Percentiles rank a stretch among this genome's conserved stretches.
Conservation (phyloP, 108 stramenopile genomes). For the Cyclotella atomus region DNA sequence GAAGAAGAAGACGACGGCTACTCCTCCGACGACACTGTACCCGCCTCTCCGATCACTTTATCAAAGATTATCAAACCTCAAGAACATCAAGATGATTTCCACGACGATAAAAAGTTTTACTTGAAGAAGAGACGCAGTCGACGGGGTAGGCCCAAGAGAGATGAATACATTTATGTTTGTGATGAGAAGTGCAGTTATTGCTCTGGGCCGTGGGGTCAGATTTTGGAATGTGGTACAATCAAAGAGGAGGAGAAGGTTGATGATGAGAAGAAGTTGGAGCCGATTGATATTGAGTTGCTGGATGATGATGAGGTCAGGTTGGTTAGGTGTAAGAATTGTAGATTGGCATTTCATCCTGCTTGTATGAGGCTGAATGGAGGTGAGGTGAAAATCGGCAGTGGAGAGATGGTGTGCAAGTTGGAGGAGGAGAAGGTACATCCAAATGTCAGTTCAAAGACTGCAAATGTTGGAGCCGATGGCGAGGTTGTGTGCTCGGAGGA, state of each 20-base stretch:
- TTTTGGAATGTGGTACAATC: constrained; percentile 1
- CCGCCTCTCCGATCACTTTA: not conserved
- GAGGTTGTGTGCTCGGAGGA: too few relatives aligned
- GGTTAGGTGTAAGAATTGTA: constrained; percentile 40
- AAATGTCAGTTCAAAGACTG: too few relatives aligned
- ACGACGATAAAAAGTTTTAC: constrained; percentile 18
- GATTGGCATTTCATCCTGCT: constrained; percentile 32
- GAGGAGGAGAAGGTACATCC: too few relatives aligned
- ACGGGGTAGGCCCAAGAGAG: constrained; percentile 26
- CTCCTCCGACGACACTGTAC: not conserved
- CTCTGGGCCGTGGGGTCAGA: constrained; percentile 30
- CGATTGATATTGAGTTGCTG: not conserved
- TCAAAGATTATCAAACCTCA: constrained; percentile 17
- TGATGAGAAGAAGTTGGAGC: not conserved
- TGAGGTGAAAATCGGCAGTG: not conserved
- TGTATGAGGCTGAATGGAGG: constrained; percentile 34
- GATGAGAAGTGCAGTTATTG: constrained; percentile 31
- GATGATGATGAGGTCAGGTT: constrained; percentile 6
- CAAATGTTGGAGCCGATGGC: too few relatives aligned
- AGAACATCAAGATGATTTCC: constrained; percentile 9
- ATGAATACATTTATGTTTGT: constrained; percentile 33
- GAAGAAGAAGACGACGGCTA: not conserved
- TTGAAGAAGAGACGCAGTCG: constrained; percentile 13
- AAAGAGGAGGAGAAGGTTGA: not conserved
- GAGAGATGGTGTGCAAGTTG: not conserved